phyloP scores from a whole-genome alignment of 202 grass and related monocot genomes.

The Setaria viridis region DNA sequence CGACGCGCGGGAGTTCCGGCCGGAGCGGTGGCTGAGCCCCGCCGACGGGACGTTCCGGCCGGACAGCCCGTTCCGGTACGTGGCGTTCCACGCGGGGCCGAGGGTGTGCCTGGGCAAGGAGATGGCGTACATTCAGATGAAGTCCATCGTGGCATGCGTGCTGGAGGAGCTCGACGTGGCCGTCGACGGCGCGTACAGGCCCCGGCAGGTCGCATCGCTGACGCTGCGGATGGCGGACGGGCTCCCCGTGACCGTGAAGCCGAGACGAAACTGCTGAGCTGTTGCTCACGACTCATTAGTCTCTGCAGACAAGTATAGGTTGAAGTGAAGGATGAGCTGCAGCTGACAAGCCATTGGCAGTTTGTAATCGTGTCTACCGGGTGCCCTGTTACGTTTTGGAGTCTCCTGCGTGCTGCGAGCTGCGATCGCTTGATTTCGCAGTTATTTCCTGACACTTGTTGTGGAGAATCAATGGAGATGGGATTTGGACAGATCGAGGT shows the following conservation, averaged over 20 bases:
- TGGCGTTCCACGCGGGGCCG: slow-evolving; percentile 75
- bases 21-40: slow-evolving; percentile 73
- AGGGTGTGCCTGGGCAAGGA: slow-evolving; percentile 87
- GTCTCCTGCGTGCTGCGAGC: not conserved
- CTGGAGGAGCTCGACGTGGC: slow-evolving; percentile 49
- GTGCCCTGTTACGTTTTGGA: not conserved
- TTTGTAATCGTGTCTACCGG: not conserved
- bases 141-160: slow-evolving; percentile 72
- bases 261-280: not conserved
- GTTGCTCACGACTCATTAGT: not conserved
- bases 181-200: slow-evolving; percentile 43
- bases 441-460: too few relatives aligned
- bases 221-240: slow-evolving; percentile 74
- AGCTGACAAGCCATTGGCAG: not conserved
- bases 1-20: slow-evolving; percentile 56
- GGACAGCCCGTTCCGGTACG: slow-evolving; percentile 69
- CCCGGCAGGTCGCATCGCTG: slow-evolving; percentile 57
- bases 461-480: too few relatives aligned
- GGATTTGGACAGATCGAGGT: too few relatives aligned
- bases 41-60: slow-evolving; percentile 58
- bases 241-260: slow-evolving; percentile 49
- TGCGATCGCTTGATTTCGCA: too few relatives aligned
- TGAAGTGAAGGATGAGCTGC: too few relatives aligned
- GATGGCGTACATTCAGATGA: slow-evolving; percentile 94
- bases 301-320: not conserved